A percentile compares a stretch with the other conserved stretches of the same genome.
These are phyloP conservation scores for Pseudocercospora fuligena DNA, from an alignment of 2,329 filamentous ascomycete species.

Conservation along the genomic window DNA sequence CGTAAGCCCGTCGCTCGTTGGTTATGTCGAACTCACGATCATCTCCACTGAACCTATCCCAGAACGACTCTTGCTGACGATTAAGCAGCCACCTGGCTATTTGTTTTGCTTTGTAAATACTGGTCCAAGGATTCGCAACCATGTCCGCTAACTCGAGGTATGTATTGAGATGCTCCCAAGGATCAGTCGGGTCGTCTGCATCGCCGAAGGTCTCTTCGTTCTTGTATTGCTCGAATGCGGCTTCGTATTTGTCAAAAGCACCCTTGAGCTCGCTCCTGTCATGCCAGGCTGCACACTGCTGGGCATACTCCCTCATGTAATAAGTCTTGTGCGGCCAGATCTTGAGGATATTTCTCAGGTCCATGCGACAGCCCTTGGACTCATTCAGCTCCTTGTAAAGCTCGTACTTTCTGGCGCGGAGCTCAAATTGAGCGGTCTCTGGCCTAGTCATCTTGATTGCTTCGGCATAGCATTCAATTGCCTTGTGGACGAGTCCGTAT, in stretches of 20 bases:
- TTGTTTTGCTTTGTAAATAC: constrained; percentile 70
- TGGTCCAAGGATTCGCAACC: constrained; percentile 65
- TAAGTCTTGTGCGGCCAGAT: constrained; percentile 59
- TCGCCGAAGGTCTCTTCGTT: constrained; percentile 42
- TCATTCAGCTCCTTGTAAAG: constrained; percentile 57
- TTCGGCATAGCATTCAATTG: constrained; percentile 59
- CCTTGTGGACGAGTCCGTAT: constrained; percentile 46
- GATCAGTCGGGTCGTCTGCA: constrained; percentile 51
- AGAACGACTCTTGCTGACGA: constrained; percentile 72
- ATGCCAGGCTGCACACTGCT: constrained; percentile 49
- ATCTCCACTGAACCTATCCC: constrained; percentile 72
- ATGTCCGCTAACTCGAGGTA: constrained; percentile 80
- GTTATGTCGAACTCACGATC: constrained; percentile 91
- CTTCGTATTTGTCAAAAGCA: constrained; percentile 51
- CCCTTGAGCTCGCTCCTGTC: constrained; percentile 34
- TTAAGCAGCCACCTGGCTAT: constrained; percentile 83
- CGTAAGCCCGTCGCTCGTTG: constrained; percentile 65
- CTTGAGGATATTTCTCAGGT: constrained; percentile 61
- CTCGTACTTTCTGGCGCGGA: constrained; percentile 61
- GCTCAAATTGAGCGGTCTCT: constrained; percentile 39
- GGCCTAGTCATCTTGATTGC: constrained; percentile 59
- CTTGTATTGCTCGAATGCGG: constrained; percentile 57
- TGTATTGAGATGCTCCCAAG: constrained; percentile 84
- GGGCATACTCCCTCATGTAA: constrained; percentile 61
- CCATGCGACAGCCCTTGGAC: constrained; percentile 52